Evolutionary conservation across 2,329 filamentous ascomycete genomes (phyloP).

Genomic region (Penicillium thymicola): DNA sequence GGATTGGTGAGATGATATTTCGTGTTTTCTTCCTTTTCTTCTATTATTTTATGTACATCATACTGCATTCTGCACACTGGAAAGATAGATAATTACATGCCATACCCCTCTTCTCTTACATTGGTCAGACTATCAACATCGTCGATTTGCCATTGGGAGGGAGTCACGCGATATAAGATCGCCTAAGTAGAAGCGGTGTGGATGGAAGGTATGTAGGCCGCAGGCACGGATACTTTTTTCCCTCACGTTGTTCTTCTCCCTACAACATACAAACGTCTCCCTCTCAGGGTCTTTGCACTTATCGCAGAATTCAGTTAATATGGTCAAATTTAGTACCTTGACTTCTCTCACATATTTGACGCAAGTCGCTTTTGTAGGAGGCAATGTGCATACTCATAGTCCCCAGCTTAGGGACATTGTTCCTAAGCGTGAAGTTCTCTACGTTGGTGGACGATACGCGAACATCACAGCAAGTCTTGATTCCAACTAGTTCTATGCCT

Average conservation of each 20-base stretch:
- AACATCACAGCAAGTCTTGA: neutral
- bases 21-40: neutral
- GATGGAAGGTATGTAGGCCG: too few species aligned
- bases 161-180: too few species aligned
- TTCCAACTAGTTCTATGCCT: neutral
- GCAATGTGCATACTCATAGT: slow-evolving; percentile 1
- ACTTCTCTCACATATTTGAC: neutral
- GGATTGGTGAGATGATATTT: neutral
- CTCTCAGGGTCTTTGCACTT: neutral
- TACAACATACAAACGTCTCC: neutral
- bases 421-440: neutral
- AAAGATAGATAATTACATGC: slow-evolving; percentile 24
- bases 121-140: neutral
- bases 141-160: too few species aligned
- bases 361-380: neutral
- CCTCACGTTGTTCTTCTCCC: neutral
- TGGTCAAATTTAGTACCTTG: neutral
- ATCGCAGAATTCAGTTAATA: neutral
- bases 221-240: too few species aligned
- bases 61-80: slow-evolving; percentile 12
- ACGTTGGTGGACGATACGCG: slow-evolving; percentile 1
- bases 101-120: slow-evolving; percentile 25
- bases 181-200: too few species aligned
- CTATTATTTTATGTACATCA: slow-evolving; percentile 18
- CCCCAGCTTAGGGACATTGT: neutral